A percentile compares a stretch with the other conserved stretches of the same genome.
Conservation (phyloP, 208 protist species). For the Leishmania tropica region DNA sequence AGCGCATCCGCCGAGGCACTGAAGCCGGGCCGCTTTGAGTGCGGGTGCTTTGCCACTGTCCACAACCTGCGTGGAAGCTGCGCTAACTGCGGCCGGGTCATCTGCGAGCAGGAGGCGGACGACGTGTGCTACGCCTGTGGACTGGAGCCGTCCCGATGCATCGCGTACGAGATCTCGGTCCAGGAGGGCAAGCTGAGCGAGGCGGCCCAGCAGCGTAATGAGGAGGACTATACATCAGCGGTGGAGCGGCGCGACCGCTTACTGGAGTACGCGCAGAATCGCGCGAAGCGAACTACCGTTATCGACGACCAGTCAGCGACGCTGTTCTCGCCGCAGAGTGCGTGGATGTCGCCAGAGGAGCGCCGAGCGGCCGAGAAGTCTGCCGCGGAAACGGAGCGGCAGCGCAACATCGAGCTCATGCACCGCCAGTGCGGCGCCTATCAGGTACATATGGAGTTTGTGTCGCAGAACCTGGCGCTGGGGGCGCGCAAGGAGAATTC, state of each 20-base stretch:
- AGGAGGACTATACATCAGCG: slow-evolving; percentile 65
- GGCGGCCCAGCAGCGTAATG: slow-evolving; percentile 65
- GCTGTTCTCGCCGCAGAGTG: slow-evolving; percentile 70
- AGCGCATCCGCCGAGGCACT: slow-evolving; percentile 32
- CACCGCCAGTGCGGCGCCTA: slow-evolving; percentile 67
- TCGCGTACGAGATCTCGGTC: slow-evolving; percentile 81
- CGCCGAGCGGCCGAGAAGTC: slow-evolving; percentile 56
- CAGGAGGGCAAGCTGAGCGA: slow-evolving; percentile 79
- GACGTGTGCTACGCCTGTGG: slow-evolving; percentile 87
- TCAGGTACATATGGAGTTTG: slow-evolving; percentile 80
- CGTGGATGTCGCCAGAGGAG: slow-evolving; percentile 78
- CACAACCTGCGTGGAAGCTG: slow-evolving; percentile 83
- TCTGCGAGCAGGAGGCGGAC: slow-evolving; percentile 87
- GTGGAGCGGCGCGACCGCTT: slow-evolving; percentile 73
- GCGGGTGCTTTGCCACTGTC: slow-evolving; percentile 87
- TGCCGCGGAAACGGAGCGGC: slow-evolving; percentile 50
- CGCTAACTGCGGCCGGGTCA: slow-evolving; percentile 89
- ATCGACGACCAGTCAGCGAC: slow-evolving; percentile 88
- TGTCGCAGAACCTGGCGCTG: slow-evolving; percentile 72
- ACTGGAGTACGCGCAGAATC: slow-evolving; percentile 74
- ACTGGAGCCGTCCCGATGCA: slow-evolving; percentile 62
- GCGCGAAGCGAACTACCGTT: slow-evolving; percentile 77
- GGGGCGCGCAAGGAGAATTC: slow-evolving; percentile 43
- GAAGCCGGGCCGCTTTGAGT: slow-evolving; percentile 79
- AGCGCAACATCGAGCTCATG: slow-evolving; percentile 60